These are phyloP conservation scores for Dichotomopilus funicola DNA, from an alignment of 2,329 filamentous ascomycete species.

Conservation along the genomic window DNA sequence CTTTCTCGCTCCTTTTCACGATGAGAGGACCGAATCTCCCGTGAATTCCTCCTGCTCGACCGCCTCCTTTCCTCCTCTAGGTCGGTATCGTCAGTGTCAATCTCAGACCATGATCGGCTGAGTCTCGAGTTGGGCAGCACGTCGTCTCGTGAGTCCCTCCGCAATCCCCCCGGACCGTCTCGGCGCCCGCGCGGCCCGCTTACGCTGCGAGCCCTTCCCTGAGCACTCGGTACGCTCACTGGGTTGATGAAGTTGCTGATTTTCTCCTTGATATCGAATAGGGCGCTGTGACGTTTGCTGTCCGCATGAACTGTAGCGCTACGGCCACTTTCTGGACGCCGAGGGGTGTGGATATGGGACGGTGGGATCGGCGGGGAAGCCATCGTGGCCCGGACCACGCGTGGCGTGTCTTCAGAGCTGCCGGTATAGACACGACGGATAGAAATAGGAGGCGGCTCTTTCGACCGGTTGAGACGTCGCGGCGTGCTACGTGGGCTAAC, in stretches of 20 bases:
- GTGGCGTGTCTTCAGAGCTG: conserved; percentile 15
- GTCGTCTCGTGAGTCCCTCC: conserved; percentile 29
- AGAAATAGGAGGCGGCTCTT: conserved; percentile 26
- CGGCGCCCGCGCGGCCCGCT: conserved; percentile 30
- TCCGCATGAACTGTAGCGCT: conserved; percentile 27
- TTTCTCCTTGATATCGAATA: conserved; percentile 37
- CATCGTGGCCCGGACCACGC: conserved; percentile 16
- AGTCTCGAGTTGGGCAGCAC: conserved; percentile 36
- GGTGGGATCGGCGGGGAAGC: conserved; percentile 25
- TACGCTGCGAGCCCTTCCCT: conserved; percentile 33
- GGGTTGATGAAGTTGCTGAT: conserved; percentile 37
- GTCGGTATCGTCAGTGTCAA: conserved; percentile 31
- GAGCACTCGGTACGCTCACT: conserved; percentile 25
- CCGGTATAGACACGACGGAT: conserved; percentile 29
- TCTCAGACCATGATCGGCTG: conserved; percentile 38
- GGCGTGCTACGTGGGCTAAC: conserved; percentile 19
- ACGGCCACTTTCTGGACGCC: background rate
- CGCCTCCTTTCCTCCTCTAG: conserved; percentile 18
- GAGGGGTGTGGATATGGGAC: conserved; percentile 19
- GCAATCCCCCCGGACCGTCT: conserved; percentile 10
- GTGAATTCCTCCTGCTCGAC: conserved; percentile 22
- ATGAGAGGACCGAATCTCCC: conserved; percentile 25
- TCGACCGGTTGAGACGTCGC: conserved; percentile 18
- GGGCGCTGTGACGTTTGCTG: conserved; percentile 30
- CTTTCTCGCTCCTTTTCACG: conserved; percentile 27